phyloP scores from a whole-genome alignment of 2,329 filamentous ascomycete species.

The Capronia epimyces region DNA sequence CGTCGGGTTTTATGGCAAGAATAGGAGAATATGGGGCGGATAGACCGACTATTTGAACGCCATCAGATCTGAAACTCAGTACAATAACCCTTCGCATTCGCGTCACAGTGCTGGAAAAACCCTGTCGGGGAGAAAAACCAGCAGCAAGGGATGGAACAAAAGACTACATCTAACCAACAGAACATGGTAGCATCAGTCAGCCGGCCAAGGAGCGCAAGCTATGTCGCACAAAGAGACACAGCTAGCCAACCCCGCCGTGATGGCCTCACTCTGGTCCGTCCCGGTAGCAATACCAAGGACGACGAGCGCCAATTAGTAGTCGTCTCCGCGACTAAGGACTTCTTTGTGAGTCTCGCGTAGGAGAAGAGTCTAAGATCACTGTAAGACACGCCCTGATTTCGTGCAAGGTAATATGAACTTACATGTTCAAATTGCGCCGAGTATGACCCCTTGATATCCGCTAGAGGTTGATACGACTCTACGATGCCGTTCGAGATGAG shows the following conservation, averaged over 20 bases:
- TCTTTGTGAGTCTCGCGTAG: slow-evolving; percentile 40
- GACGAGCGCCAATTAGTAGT: slow-evolving; percentile 39
- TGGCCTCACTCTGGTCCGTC: neutral
- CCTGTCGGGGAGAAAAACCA: slow-evolving; percentile 21
- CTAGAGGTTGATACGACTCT: slow-evolving; percentile 52
- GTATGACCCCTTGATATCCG: slow-evolving; percentile 56
- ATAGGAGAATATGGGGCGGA: no score
- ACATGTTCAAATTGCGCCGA: slow-evolving; percentile 60
- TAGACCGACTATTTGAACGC: no score
- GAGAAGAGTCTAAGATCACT: slow-evolving; percentile 34
- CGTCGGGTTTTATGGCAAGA: no score
- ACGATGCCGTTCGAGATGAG: slow-evolving; percentile 55
- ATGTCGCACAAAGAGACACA: no score
- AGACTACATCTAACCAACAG: neutral
- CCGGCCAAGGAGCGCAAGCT: no score
- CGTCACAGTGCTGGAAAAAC: slow-evolving; percentile 22
- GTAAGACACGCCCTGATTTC: slow-evolving; percentile 5
- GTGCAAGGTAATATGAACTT: slow-evolving; percentile 18
- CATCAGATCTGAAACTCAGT: neutral
- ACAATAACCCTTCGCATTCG: slow-evolving; percentile 17
- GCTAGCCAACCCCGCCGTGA: neutral
- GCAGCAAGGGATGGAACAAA: slow-evolving; percentile 26
- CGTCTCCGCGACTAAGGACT: slow-evolving; percentile 49
- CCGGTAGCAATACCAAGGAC: slow-evolving; percentile 2
- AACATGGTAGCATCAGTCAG: no score